Evolutionary conservation across 129 eudicot genomes (phyloP).

Genomic region (Heracleum sosnowskyi): DNA sequence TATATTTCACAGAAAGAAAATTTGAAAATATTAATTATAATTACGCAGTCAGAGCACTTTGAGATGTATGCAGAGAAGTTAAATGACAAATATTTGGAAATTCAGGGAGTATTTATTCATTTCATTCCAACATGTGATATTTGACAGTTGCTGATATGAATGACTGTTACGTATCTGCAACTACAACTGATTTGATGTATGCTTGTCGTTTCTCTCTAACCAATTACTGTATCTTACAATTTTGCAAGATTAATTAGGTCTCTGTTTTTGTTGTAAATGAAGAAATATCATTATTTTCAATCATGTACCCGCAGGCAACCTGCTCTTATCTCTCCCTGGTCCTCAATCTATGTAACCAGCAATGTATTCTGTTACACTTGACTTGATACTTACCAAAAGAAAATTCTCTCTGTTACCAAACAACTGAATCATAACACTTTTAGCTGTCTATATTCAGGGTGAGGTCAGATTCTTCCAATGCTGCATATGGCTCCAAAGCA

Average conservation of each 20-base stretch:
- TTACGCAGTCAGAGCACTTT: no score
- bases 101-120: no score
- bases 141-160: not conserved
- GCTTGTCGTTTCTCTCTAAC: not conserved
- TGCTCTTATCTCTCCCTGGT: not conserved
- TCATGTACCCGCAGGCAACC: not conserved
- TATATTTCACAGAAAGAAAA: no score
- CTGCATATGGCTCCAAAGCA: constrained; percentile 44
- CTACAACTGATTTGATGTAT: not conserved
- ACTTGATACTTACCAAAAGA: not conserved
- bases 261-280: not conserved
- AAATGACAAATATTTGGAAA: no score
- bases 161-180: not conserved
- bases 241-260: not conserved
- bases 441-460: constrained; percentile 19
- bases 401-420: not conserved
- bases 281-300: not conserved
- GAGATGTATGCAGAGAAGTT: no score
- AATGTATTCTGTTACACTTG: not conserved
- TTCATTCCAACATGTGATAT: not conserved
- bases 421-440: not conserved
- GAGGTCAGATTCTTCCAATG: constrained; percentile 27
- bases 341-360: not conserved
- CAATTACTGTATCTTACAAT: not conserved
- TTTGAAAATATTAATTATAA: no score